These are phyloP conservation scores for Aspergillus niger DNA, from an alignment of 2,329 filamentous ascomycete genomes.

Conservation along the genomic window DNA sequence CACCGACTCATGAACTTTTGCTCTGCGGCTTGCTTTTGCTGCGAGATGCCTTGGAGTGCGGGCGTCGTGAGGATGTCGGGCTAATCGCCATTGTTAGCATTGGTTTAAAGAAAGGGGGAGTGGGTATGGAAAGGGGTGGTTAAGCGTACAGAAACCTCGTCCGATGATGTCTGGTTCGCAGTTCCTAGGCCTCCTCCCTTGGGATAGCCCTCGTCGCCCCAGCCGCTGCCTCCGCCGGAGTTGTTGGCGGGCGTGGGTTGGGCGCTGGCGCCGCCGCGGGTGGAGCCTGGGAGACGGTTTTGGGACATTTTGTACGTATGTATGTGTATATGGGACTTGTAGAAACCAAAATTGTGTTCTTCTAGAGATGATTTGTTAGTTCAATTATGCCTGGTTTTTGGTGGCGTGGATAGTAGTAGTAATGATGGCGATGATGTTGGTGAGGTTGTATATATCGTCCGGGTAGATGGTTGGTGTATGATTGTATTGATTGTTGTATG, in stretches of 20 bases:
- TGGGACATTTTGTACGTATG: not conserved
- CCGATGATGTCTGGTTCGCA: not conserved
- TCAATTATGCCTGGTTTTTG: not conserved
- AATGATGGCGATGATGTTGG: not conserved
- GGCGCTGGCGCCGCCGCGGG: slow-evolving; percentile 28
- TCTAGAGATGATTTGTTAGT: not conserved
- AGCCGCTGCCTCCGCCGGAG: slow-evolving; percentile 22
- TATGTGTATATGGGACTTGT: too few species aligned
- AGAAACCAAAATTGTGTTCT: not conserved
- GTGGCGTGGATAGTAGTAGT: not conserved
- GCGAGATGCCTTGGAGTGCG: not conserved
- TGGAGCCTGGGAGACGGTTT: slow-evolving; percentile 21
- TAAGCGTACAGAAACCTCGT: slow-evolving; percentile 21
- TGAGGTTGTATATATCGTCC: not conserved
- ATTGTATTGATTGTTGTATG: not conserved
- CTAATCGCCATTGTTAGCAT: not conserved
- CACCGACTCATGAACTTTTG: slow-evolving; percentile 21
- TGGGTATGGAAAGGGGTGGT: not conserved
- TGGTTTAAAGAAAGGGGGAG: too few species aligned
- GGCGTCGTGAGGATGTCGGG: not conserved
- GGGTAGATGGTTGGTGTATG: too few species aligned
- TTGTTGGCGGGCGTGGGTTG: slow-evolving; percentile 35
- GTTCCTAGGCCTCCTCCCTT: slow-evolving; percentile 22
- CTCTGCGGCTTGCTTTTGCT: slow-evolving; percentile 29
- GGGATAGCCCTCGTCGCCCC: slow-evolving; percentile 26